Conservation (phyloP, 371 early-diverging fungal genomes). For the Conidiobolus incongruus region DNA sequence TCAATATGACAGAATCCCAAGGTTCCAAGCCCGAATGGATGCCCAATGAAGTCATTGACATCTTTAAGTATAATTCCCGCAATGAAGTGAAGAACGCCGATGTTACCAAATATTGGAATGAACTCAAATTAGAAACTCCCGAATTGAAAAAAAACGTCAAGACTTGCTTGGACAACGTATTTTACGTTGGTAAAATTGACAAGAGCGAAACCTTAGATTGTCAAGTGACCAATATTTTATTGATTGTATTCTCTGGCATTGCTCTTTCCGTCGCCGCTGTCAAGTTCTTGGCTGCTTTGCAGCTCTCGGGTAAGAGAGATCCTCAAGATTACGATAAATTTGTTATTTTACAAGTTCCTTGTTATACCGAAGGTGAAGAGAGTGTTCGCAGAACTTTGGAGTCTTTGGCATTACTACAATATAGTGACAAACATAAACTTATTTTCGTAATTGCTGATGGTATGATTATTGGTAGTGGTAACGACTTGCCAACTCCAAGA, state of each 20-base stretch:
- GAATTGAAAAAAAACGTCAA: constrained; percentile 20
- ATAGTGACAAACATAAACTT: constrained; percentile 84
- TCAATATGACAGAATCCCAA: constrained; percentile 23
- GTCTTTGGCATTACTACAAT: constrained; percentile 65
- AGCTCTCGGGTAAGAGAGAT: too few species aligned
- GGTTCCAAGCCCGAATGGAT: constrained; percentile 20
- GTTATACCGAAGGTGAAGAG: too few species aligned
- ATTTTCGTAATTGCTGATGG: constrained; percentile 76
- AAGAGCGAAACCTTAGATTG: constrained; percentile 50
- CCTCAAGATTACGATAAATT: too few species aligned
- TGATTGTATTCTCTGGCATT: constrained; percentile 79
- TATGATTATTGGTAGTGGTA: constrained; percentile 84
- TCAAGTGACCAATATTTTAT: constrained; percentile 59
- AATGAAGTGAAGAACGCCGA: constrained; percentile 32
- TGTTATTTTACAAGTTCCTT: too few species aligned
- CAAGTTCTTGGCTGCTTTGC: too few species aligned
- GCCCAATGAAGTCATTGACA: constrained; percentile 21
- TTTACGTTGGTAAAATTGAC: constrained; percentile 79
- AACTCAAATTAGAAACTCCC: constrained; percentile 33
- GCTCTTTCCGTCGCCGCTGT: too few species aligned
- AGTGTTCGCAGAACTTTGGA: too few species aligned
- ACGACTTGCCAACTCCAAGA: constrained; percentile 89
- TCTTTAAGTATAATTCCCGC: too few species aligned
- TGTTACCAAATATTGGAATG: constrained; percentile 3
- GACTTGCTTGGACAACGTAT: constrained; percentile 61